These are phyloP conservation scores for Mycena vulgaris DNA, from an alignment of 768 basidiomycete genomes.

Conservation along the genomic window DNA sequence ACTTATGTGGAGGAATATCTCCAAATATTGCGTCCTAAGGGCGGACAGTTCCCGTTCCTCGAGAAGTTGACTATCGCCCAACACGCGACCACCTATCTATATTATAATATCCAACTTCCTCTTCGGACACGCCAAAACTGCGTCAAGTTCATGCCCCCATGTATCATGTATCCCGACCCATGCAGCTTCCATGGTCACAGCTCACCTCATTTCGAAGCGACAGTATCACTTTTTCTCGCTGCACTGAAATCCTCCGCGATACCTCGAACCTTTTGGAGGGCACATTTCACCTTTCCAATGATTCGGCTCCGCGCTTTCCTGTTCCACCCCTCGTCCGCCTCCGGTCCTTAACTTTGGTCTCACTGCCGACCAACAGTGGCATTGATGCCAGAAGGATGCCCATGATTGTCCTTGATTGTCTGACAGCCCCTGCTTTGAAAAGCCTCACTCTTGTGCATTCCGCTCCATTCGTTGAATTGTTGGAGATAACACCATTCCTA, in stretches of 20 bases:
- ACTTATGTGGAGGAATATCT: neutral
- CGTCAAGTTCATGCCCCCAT: neutral
- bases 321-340: neutral
- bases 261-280: neutral
- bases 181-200: constrained; percentile 4
- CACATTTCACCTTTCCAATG: neutral
- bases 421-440: constrained; percentile 15
- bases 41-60: neutral
- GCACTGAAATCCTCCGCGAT: neutral
- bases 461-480: neutral
- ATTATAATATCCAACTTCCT: too few relatives aligned
- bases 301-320: neutral
- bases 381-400: neutral
- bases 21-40: neutral
- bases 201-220: neutral
- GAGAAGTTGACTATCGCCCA: neutral
- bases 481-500: neutral
- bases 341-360: neutral
- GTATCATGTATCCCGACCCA: neutral
- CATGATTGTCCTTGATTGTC: neutral
- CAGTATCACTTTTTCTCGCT: neutral
- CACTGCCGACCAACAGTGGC: neutral
- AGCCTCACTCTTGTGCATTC: neutral
- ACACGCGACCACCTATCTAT: too few relatives aligned
- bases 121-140: constrained; percentile 10